Percentiles rank a stretch among this genome's conserved stretches.
phyloP scores from a whole-genome alignment of 768 basidiomycete genomes.

The Boletus vermiculosoides region DNA sequence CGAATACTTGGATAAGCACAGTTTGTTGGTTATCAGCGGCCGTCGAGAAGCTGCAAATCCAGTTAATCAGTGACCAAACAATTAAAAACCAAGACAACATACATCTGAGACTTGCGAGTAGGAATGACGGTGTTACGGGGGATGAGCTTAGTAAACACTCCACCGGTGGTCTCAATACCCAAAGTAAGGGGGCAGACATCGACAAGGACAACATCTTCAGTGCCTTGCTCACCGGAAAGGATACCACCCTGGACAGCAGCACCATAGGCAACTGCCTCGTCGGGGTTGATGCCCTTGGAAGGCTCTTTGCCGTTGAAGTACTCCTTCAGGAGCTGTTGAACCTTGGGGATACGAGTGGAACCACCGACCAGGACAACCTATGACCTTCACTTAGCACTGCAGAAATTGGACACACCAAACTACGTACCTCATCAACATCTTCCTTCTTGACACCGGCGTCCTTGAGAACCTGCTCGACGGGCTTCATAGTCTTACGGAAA shows the following conservation, averaged over 20 bases:
- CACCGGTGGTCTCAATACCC: slow-evolving; percentile 98
- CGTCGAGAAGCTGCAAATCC: slow-evolving; percentile 59
- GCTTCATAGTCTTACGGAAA: slow-evolving; percentile 99
- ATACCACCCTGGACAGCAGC: slow-evolving; percentile 99
- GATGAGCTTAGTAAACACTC: slow-evolving; percentile 97
- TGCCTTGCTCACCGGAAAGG: slow-evolving; percentile 90
- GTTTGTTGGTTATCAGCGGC: slow-evolving; percentile 92
- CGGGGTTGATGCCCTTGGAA: slow-evolving; percentile 98
- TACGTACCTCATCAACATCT: slow-evolving; percentile 78
- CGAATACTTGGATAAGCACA: slow-evolving; percentile 95
- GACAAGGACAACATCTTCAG: slow-evolving; percentile 88
- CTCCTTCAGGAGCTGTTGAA: slow-evolving; percentile 97
- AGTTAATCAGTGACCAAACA: neutral
- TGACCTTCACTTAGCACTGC: neutral
- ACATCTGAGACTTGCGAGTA: slow-evolving; percentile 95
- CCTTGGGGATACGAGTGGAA: slow-evolving; percentile 99
- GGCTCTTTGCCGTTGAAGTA: slow-evolving; percentile 97
- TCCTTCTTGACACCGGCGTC: slow-evolving; percentile 99
- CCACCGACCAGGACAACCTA: slow-evolving; percentile 91
- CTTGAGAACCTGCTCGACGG: slow-evolving; percentile 98
- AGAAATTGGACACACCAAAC: neutral
- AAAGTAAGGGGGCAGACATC: slow-evolving; percentile 97
- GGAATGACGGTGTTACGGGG: slow-evolving; percentile 98
- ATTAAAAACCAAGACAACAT: slow-evolving; percentile 17
- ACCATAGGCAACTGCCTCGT: slow-evolving; percentile 99